Base-by-base conservation (phyloP, 2,329 filamentous ascomycete genomes). In the Colletotrichum kahawae region DNA sequence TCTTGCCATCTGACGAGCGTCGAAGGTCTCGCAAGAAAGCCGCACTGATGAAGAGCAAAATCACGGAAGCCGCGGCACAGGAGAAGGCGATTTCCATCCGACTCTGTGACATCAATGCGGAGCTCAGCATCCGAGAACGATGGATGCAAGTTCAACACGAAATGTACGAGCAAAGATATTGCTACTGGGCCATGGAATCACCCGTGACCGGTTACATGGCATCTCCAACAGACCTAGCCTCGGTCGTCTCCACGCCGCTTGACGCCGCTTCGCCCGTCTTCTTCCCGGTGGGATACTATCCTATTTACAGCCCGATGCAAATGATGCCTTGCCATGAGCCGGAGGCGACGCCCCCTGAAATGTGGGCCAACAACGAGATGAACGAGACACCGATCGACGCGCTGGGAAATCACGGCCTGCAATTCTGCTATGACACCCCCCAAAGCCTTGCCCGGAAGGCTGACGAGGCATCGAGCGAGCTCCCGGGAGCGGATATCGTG, bases 71-170 rank as follows among this genome's bases (percentile, higher is more conserved):
- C 0, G 85, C 85, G 4, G 82, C 85, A 67, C 87, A 90, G 77
- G 87, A 91, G 78, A 85, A 82, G 68, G 77, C 82, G 18, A 85
- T 90, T 8, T 79, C 88, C 51, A 72, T 82, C 18, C 83, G 89
- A 4, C 81, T 92, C n/a, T 82, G 85, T 14, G 88, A 91, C 72
- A 77, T 92, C 16, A 83, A 86, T 38, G 80, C 87, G 18, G 88
- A 91, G 79, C 85, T 89, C 16, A 85, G 87, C 77, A 86, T 84
- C 51, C 83, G 85, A 4, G 85, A 87, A 67, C 81, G 84, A 4
- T 85, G 83, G 83, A 78, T 78, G 34, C 81, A 83, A 48, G 79
- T 84, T 3, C 80, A 81, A 56, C 77, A 80, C 18, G 80, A 82
- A 62, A 36, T 67, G 9, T 68, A 60, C 24, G 70, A 64, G 57